Base-by-base conservation (phyloP, 495 filamentous ascomycete genomes). In the Hamigera avellanea region DNA sequence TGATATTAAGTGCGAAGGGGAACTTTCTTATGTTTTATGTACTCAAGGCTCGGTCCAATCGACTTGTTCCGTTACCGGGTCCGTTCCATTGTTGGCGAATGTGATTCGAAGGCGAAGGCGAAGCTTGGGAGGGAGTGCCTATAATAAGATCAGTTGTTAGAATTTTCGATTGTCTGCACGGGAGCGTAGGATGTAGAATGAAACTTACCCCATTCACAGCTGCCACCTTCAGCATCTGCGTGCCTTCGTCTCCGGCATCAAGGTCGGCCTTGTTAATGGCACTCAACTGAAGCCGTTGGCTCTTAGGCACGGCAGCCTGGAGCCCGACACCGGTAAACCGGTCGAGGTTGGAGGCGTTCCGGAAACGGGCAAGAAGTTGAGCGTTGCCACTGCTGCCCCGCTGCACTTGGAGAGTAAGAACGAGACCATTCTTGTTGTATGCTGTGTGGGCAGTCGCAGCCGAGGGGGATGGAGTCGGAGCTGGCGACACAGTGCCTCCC, bases 241-340 rank as follows among this genome's bases (percentile, higher is more conserved):
- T 82, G 10, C 84, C 93, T 46, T 96, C 89, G 12, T 79, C 72
- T 2, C 85, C 86, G 2, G 73, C 69, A 9, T 70, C 76, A 12
- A 98, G 54, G 29, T 93, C 85, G 1, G 76, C 57, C 46, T 73
- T 80, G 37, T 78, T 91, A 40, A 98, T 91, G 35, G 80, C 83
- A 49, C 87, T 80, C 33, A 98, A 64, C 55, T 93, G 84, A 42
- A 98, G 56, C 49, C 84, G 89, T 59, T 96, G 93, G 25, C 79
- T 86, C 64, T 95, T 95, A 5, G 91, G 93, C 42, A 96, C 91
- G 3, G 91, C 91, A 32, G 88, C 93, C 57, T 96, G 93, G 35
- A 98, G 52, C 5, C 78, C 79, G 13, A 95, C 82, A 23, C 63
- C 71, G 12, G 75, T 69, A 32, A 96, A 69, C n/a, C 58, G 50